Evolutionary conservation across 2,329 filamentous ascomycete genomes (phyloP), one percentile per base, ranked within the genome.

Genomic region (Colletotrichum somersetense): DNA sequence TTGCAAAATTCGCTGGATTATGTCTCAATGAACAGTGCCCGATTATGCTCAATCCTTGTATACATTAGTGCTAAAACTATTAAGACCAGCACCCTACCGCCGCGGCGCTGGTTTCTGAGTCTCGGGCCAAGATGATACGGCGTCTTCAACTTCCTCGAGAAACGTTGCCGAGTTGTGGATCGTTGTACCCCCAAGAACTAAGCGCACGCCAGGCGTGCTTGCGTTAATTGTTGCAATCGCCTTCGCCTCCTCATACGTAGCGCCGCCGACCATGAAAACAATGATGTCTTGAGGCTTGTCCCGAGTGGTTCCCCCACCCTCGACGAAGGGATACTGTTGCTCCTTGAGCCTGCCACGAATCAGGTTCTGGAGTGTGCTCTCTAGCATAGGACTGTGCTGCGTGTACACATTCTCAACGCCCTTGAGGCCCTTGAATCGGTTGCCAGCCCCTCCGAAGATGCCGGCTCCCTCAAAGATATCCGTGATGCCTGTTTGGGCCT

Each of bases 331-430:
- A 79, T 97, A 98, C 74, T 96, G 90, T 75, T 95, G 89, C 77
- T 97, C 94, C 77, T 91, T 92, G 71, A 99, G 83, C 40, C 93
- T 90, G 0, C 96, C 97, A 79, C 97, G 98, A 84, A 98, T 95
- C 63, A 99, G 85, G 77, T 96, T 96, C 79, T 98, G 96, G 23
- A 99, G 84, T 0, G 95, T 98, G 33, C 89, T 89, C 80, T 98
- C 95, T 20, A 99, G 83, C 30, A 94, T 88, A 0, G 97, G 95
- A 7, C 94, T 97, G 81, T 99, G 96, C 80, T 99, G 97, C 0
- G 96, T 99, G 81, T 99, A 99, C 38, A 99, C 96, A 77, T 99
- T 99, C 81, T 99, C 97, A 1, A 99, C 96, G 1, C 96, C 96
- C 79, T 98, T 98, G 18, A 99, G 87, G 0, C 96, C 96, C 78